Percentiles rank a stretch among this genome's conserved stretches.
These are phyloP conservation scores for Purpureocillium lavendulum DNA, from an alignment of 2,329 filamentous ascomycete genomes.

Conservation along the genomic window DNA sequence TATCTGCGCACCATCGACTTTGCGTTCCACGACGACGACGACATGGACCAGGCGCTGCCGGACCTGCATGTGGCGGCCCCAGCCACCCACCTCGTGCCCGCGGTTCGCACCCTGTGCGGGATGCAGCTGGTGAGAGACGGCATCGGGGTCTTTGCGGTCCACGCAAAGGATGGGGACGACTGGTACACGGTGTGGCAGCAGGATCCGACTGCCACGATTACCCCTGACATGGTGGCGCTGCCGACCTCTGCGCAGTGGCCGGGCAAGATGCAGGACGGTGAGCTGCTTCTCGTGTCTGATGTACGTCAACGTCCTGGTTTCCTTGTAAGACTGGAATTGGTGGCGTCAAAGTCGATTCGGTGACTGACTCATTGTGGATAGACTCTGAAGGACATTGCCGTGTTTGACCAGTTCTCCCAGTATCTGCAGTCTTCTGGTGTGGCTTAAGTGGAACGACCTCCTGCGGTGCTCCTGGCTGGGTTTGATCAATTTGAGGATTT, in stretches of 20 bases:
- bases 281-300: constrained; percentile 4
- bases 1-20: constrained; percentile 6
- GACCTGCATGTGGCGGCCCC: neutral
- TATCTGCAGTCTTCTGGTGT: neutral
- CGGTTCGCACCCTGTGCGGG: neutral
- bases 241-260: constrained; percentile 4
- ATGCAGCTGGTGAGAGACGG: constrained; percentile 5
- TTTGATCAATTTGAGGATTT: too few species aligned
- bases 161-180: constrained; percentile 4
- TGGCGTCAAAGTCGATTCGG: too few species aligned
- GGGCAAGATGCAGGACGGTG: neutral
- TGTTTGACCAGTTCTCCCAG: constrained; percentile 1
- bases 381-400: neutral
- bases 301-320: constrained; percentile 13
- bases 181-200: constrained; percentile 8
- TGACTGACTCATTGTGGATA: constrained; percentile 10
- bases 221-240: neutral
- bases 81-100: neutral
- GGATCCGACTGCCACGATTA: neutral
- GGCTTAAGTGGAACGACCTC: too few species aligned
- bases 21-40: neutral
- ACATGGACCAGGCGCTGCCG: neutral
- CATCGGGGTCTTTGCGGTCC: constrained; percentile 4
- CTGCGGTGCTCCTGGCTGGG: too few species aligned
- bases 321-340: too few species aligned